Evolutionary conservation across 192 early-diverging fungal genomes (phyloP), one percentile per base, ranked within the genome.

Genomic region (Thoreauomyces humboldtii): DNA sequence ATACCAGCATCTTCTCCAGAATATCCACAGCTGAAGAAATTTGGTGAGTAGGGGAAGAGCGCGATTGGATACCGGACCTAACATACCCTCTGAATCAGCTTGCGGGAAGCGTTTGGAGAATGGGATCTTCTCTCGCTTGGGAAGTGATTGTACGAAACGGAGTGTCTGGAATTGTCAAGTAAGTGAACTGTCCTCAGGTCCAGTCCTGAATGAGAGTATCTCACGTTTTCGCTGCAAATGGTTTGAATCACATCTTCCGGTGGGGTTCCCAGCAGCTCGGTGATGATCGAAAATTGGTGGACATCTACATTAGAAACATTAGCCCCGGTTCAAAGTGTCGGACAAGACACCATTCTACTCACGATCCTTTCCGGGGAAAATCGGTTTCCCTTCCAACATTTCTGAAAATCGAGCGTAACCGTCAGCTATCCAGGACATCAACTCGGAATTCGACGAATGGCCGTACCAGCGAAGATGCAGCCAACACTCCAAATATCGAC

Each of bases 401-500:
- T 97, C 94, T 53, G 89, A 14, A 22, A 50, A 48, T 7, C 2
- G 17, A 62, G 41, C 12, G 9, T 38, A 34, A 25, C 36, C 29
- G 42, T 31, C 12, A 14, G 29, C 0, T 22, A 41, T 15, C 14
- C 7, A 15, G 38, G 4, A 7, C 21, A 59, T 41, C 41, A 2
- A 28, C 14, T 41, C 19, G 17, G 63, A 34, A 44, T 17, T 24
- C 38, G 36, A 5, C 19, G 14, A 15, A 42, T 29, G 17, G 29
- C 47, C 54, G 1, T 66, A 72, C 94, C 94, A 37, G 70, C 91
- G 61, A 96, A 89, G 59, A 96, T 96, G 74, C 94, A 96, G 31
- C 94, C 94, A 1, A 88, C 79, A 79, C 90, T 92, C 94, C 94
- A 96, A 59, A 96, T 91, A 71, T 96, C 94, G 7, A 96, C 92